Evolutionary conservation across 2,329 filamentous ascomycete genomes (phyloP).

Genomic region (Botryotinia narcissicola): DNA sequence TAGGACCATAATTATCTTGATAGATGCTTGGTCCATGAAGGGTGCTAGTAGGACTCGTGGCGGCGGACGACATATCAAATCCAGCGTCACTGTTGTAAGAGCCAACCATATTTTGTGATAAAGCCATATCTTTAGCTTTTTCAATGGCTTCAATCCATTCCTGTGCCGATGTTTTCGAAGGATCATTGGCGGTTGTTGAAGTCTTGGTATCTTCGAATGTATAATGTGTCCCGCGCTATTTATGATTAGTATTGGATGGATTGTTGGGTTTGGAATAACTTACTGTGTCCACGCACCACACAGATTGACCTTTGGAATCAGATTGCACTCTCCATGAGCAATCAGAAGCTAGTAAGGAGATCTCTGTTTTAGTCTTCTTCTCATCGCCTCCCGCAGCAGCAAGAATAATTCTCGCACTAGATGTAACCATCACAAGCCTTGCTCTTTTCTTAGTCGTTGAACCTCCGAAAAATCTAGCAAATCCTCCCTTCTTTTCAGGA

Average conservation of each 20-base stretch:
- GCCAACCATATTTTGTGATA: conserved; percentile 66
- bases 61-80: conserved; percentile 67
- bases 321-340: conserved; percentile 76
- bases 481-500: conserved; percentile 91
- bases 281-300: conserved; percentile 93
- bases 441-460: conserved; percentile 90
- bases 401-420: conserved; percentile 82
- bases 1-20: conserved; percentile 50
- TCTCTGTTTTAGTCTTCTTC: conserved; percentile 90
- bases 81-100: conserved; percentile 65
- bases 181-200: conserved; percentile 56
- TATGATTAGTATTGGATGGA: conserved; percentile 22
- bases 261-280: conserved; percentile 40
- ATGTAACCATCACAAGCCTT: conserved; percentile 91
- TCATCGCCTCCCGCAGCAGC: conserved; percentile 91
- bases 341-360: conserved; percentile 75
- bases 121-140: conserved; percentile 78
- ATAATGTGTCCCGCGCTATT: conserved; percentile 76
- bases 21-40: conserved; percentile 58
- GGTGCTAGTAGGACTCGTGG: conserved; percentile 74
- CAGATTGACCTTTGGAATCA: conserved; percentile 82
- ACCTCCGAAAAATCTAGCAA: conserved; percentile 90
- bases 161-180: conserved; percentile 67
- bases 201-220: conserved; percentile 92
- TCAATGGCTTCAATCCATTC: conserved; percentile 93